Evolutionary conservation across 495 filamentous ascomycete genomes (phyloP).

Genomic region (Chaetomium cochliodes): DNA sequence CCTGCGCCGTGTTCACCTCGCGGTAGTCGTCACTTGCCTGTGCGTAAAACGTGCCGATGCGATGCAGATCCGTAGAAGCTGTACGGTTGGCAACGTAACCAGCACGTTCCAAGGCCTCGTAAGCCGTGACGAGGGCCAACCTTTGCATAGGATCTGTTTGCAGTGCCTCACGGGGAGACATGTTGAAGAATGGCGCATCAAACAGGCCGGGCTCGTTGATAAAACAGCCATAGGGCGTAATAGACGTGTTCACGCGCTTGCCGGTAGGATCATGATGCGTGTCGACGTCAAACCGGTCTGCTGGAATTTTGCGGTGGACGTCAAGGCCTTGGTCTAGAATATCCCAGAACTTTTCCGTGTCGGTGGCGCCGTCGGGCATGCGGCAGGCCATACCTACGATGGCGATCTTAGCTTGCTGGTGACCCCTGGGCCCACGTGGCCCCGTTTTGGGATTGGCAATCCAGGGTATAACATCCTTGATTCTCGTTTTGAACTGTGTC

Average conservation of each 20-base stretch:
- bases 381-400: slow-evolving; percentile 75
- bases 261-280: slow-evolving; percentile 75
- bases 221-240: slow-evolving; percentile 85
- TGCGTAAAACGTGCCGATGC: slow-evolving; percentile 89
- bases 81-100: slow-evolving; percentile 85
- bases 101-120: slow-evolving; percentile 87
- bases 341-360: slow-evolving; percentile 65
- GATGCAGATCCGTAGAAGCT: slow-evolving; percentile 74
- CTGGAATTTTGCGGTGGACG: slow-evolving; percentile 60
- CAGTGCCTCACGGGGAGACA: slow-evolving; percentile 87
- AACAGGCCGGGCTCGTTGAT: slow-evolving; percentile 83
- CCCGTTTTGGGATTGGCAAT: not conserved
- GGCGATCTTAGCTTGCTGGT: slow-evolving; percentile 51
- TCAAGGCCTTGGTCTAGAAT: slow-evolving; percentile 65
- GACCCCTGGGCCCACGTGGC: not conserved
- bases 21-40: slow-evolving; percentile 91
- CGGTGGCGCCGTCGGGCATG: slow-evolving; percentile 65
- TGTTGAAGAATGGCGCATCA: slow-evolving; percentile 90
- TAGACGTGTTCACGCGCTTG: slow-evolving; percentile 72
- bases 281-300: slow-evolving; percentile 77
- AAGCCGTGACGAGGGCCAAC: slow-evolving; percentile 76
- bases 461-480: not conserved
- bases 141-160: slow-evolving; percentile 91
- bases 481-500: not conserved
- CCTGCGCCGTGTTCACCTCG: slow-evolving; percentile 87